These are phyloP conservation scores for Eucalyptus melliodora DNA, from an alignment of 345 rosid species.

Conservation along the genomic window DNA sequence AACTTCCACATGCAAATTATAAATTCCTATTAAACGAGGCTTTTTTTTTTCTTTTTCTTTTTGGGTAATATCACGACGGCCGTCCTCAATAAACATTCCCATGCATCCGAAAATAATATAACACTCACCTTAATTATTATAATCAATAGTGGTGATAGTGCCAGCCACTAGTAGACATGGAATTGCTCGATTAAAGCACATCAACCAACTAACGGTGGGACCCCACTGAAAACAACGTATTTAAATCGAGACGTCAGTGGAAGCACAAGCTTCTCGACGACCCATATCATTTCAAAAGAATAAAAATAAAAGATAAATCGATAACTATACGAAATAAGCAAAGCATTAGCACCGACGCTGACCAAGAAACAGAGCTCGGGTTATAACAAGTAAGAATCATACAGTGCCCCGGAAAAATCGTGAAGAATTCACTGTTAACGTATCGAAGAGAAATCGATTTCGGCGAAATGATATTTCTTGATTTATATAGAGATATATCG, in stretches of 20 bases:
- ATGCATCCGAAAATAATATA: neutral
- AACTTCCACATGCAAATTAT: neutral
- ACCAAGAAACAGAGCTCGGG: neutral
- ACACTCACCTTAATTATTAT: neutral
- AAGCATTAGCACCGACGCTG: neutral
- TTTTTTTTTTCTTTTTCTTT: accelerated
- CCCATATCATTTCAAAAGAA: neutral
- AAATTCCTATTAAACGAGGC: neutral
- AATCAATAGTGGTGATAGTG: neutral
- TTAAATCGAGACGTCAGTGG: neutral
- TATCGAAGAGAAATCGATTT: neutral
- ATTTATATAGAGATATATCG: neutral
- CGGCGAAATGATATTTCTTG: neutral
- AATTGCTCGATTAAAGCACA: neutral
- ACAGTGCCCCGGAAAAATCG: neutral
- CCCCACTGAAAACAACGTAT: neutral
- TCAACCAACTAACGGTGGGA: neutral
- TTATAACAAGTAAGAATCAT: neutral
- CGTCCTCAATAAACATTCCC: neutral
- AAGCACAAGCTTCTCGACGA: neutral
- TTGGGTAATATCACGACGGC: neutral
- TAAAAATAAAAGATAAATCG: neutral
- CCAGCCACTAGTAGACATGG: neutral
- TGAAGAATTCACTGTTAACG: neutral
- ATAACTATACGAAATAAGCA: neutral